Evolutionary conservation across 495 filamentous ascomycete species (phyloP), one percentile per base, ranked within the genome.

Genomic region (Acidiella bohemica): DNA sequence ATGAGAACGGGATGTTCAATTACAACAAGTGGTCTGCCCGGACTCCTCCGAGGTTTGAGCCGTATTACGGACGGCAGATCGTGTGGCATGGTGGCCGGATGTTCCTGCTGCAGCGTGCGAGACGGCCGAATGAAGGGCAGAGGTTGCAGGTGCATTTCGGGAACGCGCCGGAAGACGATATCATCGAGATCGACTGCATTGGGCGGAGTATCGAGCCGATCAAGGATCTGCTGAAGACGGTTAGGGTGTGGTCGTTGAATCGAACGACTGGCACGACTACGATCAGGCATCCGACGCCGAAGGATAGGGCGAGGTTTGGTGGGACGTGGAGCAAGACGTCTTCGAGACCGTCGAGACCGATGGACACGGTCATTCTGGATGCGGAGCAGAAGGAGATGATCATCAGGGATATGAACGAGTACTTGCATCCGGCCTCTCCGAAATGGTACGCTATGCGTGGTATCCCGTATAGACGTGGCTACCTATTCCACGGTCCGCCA

Each of bases 321-420:
- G 48, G 47, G 11, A 41, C 23, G 1, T 90, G 83, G 83, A 52
- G 63, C 18, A 67, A 72, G 42, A 77, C 78, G 17, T 77, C 80
- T 41, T 69, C 72, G 25, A 60, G 82, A n/a, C 73, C 80, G 0
- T 76, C 79, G 0, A 64, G 86, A 18, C 79, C 87, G 2, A 75
- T 95, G 63, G 70, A 72, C 3, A 93, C 87, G 0, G 87, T 94
- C 0, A 76, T 90, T 2, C 63, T 95, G 12, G 87, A 93, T 44
- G 66, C 71, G 18, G 55, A 64, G 23, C 73, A 84, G 57, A 95
- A 93, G 61, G 56, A 73, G 8, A 67, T 64, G 19, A 68, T 94
- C 14, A 58, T 92, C 22, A 59, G 66, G 12, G 88, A 95, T 57
- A 82, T 93, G 56, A 84, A 85, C 58, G 85, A 93, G 50, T 95